Conservation (phyloP, 148 eudicot genomes). For the Cornus kousa region DNA sequence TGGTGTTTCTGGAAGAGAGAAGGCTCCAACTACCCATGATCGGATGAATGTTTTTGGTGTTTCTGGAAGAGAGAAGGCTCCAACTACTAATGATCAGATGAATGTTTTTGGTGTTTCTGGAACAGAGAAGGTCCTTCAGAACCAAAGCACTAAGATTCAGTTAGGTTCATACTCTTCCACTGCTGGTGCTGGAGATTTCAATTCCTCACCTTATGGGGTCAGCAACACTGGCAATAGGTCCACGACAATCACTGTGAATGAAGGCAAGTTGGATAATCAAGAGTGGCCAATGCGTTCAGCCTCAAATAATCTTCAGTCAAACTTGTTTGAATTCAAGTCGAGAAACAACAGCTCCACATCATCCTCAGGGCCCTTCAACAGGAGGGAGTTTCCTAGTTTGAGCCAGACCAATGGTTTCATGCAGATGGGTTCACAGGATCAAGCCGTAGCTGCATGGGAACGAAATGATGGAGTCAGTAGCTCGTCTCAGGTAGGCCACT, state of each 20-base stretch:
- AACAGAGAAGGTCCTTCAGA: conserved; percentile 10
- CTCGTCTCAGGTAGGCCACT: background rate
- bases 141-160: background rate
- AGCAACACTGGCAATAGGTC: background rate
- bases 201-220: conserved; percentile 3
- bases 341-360: conserved; percentile 5
- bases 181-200: conserved; percentile 11
- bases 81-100: background rate
- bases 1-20: background rate
- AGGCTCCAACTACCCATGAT: background rate
- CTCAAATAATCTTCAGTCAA: conserved; percentile 11
- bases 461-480: background rate
- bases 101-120: background rate
- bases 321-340: conserved; percentile 8
- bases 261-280: background rate
- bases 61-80: background rate
- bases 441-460: background rate
- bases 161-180: background rate
- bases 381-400: background rate
- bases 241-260: background rate
- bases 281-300: conserved; percentile 10
- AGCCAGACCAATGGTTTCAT: background rate
- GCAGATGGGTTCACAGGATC: background rate
- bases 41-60: background rate
- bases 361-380: background rate